Evolutionary conservation across 1,139 yeast genomes (phyloP).

Genomic region (Debaryomycetaceae sp.): DNA sequence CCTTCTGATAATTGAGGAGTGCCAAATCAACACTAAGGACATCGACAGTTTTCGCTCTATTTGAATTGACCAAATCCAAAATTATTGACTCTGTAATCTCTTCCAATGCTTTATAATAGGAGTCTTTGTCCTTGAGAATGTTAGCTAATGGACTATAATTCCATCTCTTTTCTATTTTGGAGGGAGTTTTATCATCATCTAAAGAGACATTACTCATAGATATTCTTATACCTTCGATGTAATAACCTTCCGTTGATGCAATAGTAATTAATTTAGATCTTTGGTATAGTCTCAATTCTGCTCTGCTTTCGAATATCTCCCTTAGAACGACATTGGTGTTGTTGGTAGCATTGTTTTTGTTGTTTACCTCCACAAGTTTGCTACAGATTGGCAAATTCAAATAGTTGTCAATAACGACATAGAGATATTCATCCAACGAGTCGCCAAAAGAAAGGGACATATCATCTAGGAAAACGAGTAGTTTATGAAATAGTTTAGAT

Average conservation of each 20-base stretch:
- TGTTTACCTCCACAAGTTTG: slow-evolving; percentile 16
- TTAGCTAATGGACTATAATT: slow-evolving; percentile 14
- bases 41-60: slow-evolving; percentile 63
- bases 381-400: slow-evolving; percentile 26
- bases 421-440: slow-evolving; percentile 27
- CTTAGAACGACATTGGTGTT: slow-evolving; percentile 13
- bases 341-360: slow-evolving; percentile 9
- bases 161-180: slow-evolving; percentile 2
- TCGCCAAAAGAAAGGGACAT: slow-evolving; percentile 20
- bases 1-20: slow-evolving; percentile 55
- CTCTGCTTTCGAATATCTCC: slow-evolving; percentile 41
- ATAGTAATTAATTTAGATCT: slow-evolving; percentile 40
- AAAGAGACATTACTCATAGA: slow-evolving; percentile 23
- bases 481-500: slow-evolving; percentile 30
- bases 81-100: slow-evolving; percentile 42
- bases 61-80: slow-evolving; percentile 44
- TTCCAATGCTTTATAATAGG: slow-evolving; percentile 25
- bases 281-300: slow-evolving; percentile 44
- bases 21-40: slow-evolving; percentile 82
- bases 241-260: slow-evolving; percentile 30
- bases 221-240: slow-evolving; percentile 24
- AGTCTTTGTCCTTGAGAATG: slow-evolving; percentile 13
- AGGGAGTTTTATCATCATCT: slow-evolving; percentile 7
- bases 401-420: slow-evolving; percentile 28
- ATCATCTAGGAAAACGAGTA: slow-evolving; percentile 38